Evolutionary conservation across 805 yeast genomes (phyloP).

Genomic region (Ogataea dorogensis): DNA sequence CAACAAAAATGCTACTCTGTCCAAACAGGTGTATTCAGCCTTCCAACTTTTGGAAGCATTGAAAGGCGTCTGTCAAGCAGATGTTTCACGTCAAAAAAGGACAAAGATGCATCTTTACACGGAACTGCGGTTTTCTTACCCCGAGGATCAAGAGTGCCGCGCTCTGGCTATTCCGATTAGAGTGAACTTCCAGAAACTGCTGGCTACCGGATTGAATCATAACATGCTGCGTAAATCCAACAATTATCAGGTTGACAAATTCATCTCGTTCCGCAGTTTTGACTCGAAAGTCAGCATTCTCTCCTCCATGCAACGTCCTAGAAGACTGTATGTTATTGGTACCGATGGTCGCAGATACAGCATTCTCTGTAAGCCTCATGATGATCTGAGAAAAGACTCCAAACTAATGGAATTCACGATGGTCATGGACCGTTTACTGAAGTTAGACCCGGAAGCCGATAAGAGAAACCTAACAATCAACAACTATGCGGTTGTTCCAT

Average conservation of each 20-base stretch:
- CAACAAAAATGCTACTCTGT: conserved; percentile 13
- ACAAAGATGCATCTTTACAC: conserved; percentile 37
- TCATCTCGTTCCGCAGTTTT: conserved; percentile 58
- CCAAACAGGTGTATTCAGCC: conserved; percentile 28
- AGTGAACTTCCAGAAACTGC: conserved; percentile 66
- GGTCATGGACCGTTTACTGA: conserved; percentile 73
- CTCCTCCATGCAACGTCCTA: conserved; percentile 84
- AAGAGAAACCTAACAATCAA: conserved; percentile 68
- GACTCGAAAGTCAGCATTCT: conserved; percentile 69
- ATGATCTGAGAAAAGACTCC: conserved; percentile 94
- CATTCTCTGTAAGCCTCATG: conserved; percentile 79
- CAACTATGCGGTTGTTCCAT: conserved; percentile 85
- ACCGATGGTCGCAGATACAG: conserved; percentile 73
- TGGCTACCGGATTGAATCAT: conserved; percentile 47
- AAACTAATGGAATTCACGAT: conserved; percentile 90
- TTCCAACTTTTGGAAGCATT: conserved; percentile 41
- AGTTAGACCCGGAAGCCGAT: conserved; percentile 66
- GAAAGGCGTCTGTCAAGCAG: conserved; percentile 42
- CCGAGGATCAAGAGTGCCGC: conserved; percentile 28
- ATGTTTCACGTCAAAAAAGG: conserved; percentile 36
- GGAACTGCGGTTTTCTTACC: conserved; percentile 40
- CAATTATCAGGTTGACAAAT: conserved; percentile 18
- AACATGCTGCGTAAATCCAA: conserved; percentile 32
- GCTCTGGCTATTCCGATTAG: conserved; percentile 72
- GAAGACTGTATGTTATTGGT: conserved; percentile 71